Percentiles rank a stretch among this genome's conserved stretches.
phyloP scores from a whole-genome alignment of 2,329 filamentous ascomycete genomes.

The Cladosporium sphaerospermum region DNA sequence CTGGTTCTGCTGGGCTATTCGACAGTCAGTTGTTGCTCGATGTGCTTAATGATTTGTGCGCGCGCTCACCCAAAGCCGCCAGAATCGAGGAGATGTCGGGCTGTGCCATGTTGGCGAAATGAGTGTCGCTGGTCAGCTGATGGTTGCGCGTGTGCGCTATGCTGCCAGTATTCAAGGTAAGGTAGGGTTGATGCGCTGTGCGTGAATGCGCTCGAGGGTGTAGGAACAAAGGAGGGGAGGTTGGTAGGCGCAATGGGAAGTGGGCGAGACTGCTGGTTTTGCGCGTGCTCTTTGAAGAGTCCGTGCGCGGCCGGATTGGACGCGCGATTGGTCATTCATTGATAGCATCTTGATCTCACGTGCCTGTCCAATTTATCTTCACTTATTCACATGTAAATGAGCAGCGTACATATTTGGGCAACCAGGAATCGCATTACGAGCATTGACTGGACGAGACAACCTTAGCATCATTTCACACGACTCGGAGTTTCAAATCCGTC shows the following conservation, averaged over 20 bases:
- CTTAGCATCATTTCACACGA: no score
- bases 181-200: background rate
- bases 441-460: no score
- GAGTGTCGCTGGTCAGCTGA: background rate
- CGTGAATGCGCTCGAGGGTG: background rate
- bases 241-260: background rate
- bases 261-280: background rate
- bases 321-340: no score
- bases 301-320: no score
- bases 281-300: background rate
- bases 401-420: no score
- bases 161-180: background rate
- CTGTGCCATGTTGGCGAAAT: constrained; percentile 35
- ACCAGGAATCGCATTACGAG: no score
- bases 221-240: background rate
- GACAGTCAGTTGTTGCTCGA: constrained; percentile 7
- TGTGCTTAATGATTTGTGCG: background rate
- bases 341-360: no score
- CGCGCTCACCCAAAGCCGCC: constrained; percentile 42
- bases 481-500: no score
- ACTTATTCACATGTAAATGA: no score
- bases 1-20: constrained; percentile 41
- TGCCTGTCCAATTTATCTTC: no score
- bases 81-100: constrained; percentile 47
- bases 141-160: background rate